Conservation (phyloP, 2,329 filamentous ascomycete species). For the Aspergillus aculeatus region DNA sequence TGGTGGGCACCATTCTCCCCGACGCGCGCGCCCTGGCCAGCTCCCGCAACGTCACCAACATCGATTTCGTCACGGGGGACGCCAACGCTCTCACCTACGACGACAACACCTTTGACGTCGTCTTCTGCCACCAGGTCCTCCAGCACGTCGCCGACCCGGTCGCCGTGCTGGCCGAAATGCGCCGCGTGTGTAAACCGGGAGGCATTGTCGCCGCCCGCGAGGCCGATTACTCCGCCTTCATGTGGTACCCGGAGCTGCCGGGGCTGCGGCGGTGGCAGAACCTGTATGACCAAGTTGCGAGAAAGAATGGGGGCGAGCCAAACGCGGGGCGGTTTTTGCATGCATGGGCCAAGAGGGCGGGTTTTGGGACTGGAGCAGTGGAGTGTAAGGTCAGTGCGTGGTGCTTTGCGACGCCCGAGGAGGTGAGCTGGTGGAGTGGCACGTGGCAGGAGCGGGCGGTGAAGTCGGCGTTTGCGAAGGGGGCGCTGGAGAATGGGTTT, state of each 20-base stretch:
- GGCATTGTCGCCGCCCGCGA: constrained; percentile 1
- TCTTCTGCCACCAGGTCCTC: neutral
- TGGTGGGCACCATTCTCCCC: neutral
- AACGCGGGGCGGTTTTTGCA: neutral
- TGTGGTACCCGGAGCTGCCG: neutral
- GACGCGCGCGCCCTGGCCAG: neutral
- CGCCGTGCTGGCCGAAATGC: neutral
- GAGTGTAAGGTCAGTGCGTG: neutral
- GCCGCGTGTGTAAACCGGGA: neutral
- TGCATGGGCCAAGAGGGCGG: neutral
- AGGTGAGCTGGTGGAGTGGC: neutral
- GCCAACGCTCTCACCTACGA: neutral
- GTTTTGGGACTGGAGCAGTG: neutral
- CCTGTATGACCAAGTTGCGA: neutral
- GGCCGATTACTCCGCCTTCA: neutral
- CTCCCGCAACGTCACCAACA: neutral
- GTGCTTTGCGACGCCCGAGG: neutral
- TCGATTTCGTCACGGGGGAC: neutral
- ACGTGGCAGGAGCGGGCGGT: neutral
- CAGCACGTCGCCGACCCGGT: neutral
- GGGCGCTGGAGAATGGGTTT: neutral
- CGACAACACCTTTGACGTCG: neutral
- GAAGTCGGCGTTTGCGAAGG: neutral
- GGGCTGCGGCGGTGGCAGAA: neutral
- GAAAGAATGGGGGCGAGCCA: neutral